These are phyloP conservation scores for Podaxis rugospora DNA, from an alignment of 768 basidiomycete species.

Conservation along the genomic window DNA sequence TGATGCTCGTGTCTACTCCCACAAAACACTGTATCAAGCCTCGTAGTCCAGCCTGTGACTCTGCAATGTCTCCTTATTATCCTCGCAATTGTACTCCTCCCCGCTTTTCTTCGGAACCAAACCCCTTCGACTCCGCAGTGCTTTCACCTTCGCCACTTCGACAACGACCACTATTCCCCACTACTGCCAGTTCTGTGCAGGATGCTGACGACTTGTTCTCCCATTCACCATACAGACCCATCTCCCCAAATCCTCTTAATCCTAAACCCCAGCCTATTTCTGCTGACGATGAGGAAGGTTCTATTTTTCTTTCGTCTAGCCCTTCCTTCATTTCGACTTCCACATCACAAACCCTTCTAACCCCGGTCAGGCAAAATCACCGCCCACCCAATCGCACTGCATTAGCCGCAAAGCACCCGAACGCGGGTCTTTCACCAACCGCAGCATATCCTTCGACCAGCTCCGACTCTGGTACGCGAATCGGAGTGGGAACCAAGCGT, in stretches of 20 bases:
- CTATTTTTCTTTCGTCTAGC: constrained; percentile 51
- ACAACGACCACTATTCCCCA: constrained; percentile 36
- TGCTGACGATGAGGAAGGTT: constrained; percentile 53
- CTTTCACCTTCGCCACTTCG: constrained; percentile 62
- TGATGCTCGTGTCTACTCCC: constrained; percentile 43
- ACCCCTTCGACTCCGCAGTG: constrained; percentile 53
- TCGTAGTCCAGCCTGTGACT: constrained; percentile 23
- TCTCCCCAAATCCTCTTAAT: constrained; percentile 14
- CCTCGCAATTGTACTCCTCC: constrained; percentile 32
- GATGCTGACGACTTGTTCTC: constrained; percentile 51
- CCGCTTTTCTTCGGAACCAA: constrained; percentile 22
- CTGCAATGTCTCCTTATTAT: constrained; percentile 31
- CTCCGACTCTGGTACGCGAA: constrained; percentile 20
- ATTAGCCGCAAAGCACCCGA: constrained; percentile 33
- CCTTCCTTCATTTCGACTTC: constrained; percentile 41
- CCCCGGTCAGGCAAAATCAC: constrained; percentile 53
- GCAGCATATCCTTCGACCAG: constrained; percentile 17
- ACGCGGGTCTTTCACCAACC: constrained; percentile 19
- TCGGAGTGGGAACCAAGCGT: constrained; percentile 58
- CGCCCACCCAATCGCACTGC: constrained; percentile 36
- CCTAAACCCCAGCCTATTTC: constrained; percentile 38
- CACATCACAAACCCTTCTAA: constrained; percentile 48
- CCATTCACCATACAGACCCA: constrained; percentile 46
- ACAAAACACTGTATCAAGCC: constrained; percentile 31
- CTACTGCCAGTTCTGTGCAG: constrained; percentile 18